phyloP scores from a whole-genome alignment of 257 asterid species.

The Solanum chaucha region DNA sequence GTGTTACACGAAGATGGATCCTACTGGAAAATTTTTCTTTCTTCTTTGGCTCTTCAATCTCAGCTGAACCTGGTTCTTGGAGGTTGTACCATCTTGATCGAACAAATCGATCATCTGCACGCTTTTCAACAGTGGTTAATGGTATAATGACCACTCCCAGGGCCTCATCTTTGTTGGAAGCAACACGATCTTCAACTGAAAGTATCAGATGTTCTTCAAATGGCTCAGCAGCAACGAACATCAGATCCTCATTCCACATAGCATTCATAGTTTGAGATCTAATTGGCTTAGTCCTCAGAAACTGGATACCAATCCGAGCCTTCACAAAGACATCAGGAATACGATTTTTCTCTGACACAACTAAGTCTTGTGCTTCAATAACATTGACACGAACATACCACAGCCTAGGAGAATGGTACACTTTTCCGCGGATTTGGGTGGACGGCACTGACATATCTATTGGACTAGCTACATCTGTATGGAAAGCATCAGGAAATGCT shows the following conservation, averaged over 20 bases:
- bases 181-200: slow-evolving; percentile 68
- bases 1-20: slow-evolving; percentile 66
- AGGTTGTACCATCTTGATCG: slow-evolving; percentile 63
- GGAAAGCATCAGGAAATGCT: slow-evolving; percentile 96
- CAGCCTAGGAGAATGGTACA: slow-evolving; percentile 72
- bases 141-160: slow-evolving; percentile 62
- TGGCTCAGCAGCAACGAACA: slow-evolving; percentile 92
- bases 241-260: slow-evolving; percentile 77
- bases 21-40: slow-evolving; percentile 62
- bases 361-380: slow-evolving; percentile 83
- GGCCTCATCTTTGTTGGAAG: slow-evolving; percentile 56
- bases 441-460: slow-evolving; percentile 37
- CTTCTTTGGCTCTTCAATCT: slow-evolving; percentile 60
- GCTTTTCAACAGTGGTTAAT: slow-evolving; percentile 45
- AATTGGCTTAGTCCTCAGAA: slow-evolving; percentile 47
- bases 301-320: slow-evolving; percentile 71
- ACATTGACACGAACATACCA: slow-evolving; percentile 81
- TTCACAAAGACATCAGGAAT: slow-evolving; percentile 50
- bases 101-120: slow-evolving; percentile 57
- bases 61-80: slow-evolving; percentile 31
- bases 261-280: slow-evolving; percentile 47
- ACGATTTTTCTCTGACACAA: slow-evolving; percentile 43
- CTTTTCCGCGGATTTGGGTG: slow-evolving; percentile 68
- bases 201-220: slow-evolving; percentile 67
- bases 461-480: slow-evolving; percentile 51